Conservation (phyloP, 1,139 yeast genomes). For the Candida smagusa region DNA sequence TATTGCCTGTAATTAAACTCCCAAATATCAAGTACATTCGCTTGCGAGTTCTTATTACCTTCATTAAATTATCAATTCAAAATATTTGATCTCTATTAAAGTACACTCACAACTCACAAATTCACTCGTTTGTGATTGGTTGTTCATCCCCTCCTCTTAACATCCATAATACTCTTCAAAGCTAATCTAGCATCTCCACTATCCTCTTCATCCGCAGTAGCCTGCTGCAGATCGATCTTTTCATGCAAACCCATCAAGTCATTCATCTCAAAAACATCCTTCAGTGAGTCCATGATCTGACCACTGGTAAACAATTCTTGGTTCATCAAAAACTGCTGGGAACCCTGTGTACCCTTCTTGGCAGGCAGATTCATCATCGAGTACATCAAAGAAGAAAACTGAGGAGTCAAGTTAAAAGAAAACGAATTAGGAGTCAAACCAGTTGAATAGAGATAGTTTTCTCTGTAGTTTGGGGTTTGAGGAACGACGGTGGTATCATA, state of each 20-base stretch:
- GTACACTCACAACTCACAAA: too few relatives aligned
- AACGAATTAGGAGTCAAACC: conserved; percentile 33
- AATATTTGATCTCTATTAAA: too few relatives aligned
- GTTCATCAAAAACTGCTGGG: conserved; percentile 22
- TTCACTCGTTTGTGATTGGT: not conserved
- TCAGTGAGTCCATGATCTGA: conserved; percentile 7
- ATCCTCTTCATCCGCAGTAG: conserved; percentile 20
- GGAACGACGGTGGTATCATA: conserved; percentile 19
- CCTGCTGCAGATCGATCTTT: conserved; percentile 1
- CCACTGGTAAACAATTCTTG: conserved; percentile 28
- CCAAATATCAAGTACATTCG: too few relatives aligned
- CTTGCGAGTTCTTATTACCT: too few relatives aligned
- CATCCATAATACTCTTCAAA: conserved; percentile 37
- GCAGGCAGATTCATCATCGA: conserved; percentile 36
- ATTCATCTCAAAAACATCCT: conserved; percentile 3
- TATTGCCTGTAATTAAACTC: too few relatives aligned
- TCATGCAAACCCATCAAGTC: conserved; percentile 6
- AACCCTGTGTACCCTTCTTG: conserved; percentile 16
- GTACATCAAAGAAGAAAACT: conserved; percentile 42
- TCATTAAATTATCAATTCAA: too few relatives aligned
- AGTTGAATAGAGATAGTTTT: conserved; percentile 27
- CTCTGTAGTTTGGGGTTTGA: conserved; percentile 37
- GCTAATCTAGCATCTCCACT: conserved; percentile 43
- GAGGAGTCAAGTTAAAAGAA: conserved; percentile 40
- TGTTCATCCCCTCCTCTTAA: conserved; percentile 21